These are phyloP conservation scores for Aureoboletus auriporus DNA, from an alignment of 768 basidiomycete genomes.

Conservation along the genomic window DNA sequence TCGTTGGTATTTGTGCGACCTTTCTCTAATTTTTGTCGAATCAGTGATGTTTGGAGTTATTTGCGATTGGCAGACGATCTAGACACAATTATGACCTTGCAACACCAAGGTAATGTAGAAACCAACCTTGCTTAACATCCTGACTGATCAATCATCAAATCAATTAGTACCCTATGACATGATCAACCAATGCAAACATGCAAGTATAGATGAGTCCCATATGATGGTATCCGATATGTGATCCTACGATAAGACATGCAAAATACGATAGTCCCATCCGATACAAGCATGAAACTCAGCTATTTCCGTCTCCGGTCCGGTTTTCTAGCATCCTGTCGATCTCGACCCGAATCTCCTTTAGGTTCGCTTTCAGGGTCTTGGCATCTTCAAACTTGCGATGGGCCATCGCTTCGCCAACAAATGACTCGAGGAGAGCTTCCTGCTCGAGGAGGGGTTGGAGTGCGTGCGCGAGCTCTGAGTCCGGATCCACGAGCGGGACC, in stretches of 20 bases:
- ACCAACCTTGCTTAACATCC: too few species aligned
- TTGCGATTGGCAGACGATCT: too few species aligned
- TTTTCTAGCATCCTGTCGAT: slow-evolving; percentile 63
- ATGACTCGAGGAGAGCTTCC: slow-evolving; percentile 85
- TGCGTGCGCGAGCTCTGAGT: slow-evolving; percentile 64
- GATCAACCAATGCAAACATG: neutral
- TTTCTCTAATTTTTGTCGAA: too few species aligned
- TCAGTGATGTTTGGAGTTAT: too few species aligned
- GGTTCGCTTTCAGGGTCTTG: slow-evolving; percentile 72
- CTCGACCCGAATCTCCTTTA: slow-evolving; percentile 80
- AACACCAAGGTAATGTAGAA: too few species aligned
- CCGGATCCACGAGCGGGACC: slow-evolving; percentile 47
- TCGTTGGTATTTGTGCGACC: too few species aligned
- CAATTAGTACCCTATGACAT: neutral
- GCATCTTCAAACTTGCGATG: slow-evolving; percentile 96
- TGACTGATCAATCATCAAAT: too few species aligned
- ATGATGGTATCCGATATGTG: slow-evolving; percentile 6
- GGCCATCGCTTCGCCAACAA: slow-evolving; percentile 85
- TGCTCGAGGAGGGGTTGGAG: slow-evolving; percentile 92
- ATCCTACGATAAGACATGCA: neutral
- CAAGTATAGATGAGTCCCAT: neutral
- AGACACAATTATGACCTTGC: too few species aligned
- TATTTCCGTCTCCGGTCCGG: slow-evolving; percentile 14
- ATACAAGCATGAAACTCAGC: neutral
- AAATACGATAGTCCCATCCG: neutral